Percentiles rank a stretch among this genome's conserved stretches.
phyloP scores from a whole-genome alignment of 1,284 basidiomycete genomes.

The Pterulicium gracile region DNA sequence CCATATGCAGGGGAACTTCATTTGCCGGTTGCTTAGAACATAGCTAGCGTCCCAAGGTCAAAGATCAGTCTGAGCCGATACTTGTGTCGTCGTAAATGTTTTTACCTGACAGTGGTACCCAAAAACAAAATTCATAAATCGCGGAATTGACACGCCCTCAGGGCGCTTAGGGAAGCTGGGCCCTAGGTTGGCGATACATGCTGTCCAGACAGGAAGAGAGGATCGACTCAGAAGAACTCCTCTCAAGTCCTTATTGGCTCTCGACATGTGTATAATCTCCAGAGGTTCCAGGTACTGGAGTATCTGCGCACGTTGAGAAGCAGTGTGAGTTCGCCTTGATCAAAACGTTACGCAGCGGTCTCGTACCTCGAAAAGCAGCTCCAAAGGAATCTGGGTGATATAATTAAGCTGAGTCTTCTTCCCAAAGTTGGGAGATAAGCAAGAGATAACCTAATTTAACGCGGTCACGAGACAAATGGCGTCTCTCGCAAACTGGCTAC shows the following conservation, averaged over 20 bases:
- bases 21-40: neutral
- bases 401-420: neutral
- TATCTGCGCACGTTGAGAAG: conserved; percentile 3
- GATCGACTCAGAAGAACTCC: conserved; percentile 23
- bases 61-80: neutral
- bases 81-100: neutral
- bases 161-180: neutral
- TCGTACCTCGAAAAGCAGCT: neutral
- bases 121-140: conserved; percentile 1
- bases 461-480: too few species aligned
- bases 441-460: too few species aligned
- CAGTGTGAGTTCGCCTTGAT: neutral
- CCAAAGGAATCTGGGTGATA: neutral
- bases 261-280: conserved; percentile 27
- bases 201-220: conserved; percentile 38
- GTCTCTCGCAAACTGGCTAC: too few species aligned
- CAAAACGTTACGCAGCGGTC: neutral
- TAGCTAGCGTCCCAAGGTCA: neutral
- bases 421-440: too few species aligned
- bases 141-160: neutral
- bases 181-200: conserved; percentile 37
- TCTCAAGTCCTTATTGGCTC: conserved; percentile 29
- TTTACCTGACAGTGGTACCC: neutral
- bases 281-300: conserved; percentile 22
- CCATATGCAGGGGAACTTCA: too few species aligned